Conservation (phyloP, 306 rosid species). For the Ochetophila trinervis region DNA sequence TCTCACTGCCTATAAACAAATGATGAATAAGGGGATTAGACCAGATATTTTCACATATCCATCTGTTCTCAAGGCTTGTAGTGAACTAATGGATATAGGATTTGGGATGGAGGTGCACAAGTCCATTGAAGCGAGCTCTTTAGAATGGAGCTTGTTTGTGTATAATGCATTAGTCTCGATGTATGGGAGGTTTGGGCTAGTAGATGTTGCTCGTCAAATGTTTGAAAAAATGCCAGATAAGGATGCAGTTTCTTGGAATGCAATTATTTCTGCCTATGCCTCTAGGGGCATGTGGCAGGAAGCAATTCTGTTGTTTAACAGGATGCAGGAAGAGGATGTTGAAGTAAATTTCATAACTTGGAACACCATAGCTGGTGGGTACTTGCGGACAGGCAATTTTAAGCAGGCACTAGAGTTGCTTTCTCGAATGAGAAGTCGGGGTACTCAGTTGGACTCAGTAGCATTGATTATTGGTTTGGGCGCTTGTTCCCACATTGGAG, state of each 20-base stretch:
- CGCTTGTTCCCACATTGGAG: conserved; percentile 75
- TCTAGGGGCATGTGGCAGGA: conserved; percentile 69
- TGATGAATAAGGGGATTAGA: conserved; percentile 49
- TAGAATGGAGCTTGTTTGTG: conserved; percentile 64
- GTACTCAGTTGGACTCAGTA: conserved; percentile 56
- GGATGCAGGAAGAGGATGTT: conserved; percentile 45
- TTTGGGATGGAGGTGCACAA: conserved; percentile 64
- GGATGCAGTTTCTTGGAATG: conserved; percentile 80
- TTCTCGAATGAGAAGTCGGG: conserved; percentile 56
- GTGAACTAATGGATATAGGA: conserved; percentile 51
- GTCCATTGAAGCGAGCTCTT: conserved; percentile 46
- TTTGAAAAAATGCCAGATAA: conserved; percentile 63
- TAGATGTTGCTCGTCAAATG: conserved; percentile 61
- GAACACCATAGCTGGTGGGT: conserved; percentile 81
- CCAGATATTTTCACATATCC: conserved; percentile 86
- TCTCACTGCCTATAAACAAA: conserved; percentile 54
- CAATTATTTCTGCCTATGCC: conserved; percentile 71
- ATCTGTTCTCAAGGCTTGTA: conserved; percentile 81
- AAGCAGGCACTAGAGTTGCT: conserved; percentile 52
- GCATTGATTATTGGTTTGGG: conserved; percentile 61
- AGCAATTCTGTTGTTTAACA: conserved; percentile 54
- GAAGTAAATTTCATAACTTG: conserved; percentile 56
- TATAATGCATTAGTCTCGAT: conserved; percentile 75
- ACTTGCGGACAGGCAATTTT: conserved; percentile 48
- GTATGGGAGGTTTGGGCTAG: conserved; percentile 77